Percentiles rank a stretch among this genome's conserved stretches.
phyloP scores from a whole-genome alignment of 129 eudicot genomes.

The Saussurea involucrata region DNA sequence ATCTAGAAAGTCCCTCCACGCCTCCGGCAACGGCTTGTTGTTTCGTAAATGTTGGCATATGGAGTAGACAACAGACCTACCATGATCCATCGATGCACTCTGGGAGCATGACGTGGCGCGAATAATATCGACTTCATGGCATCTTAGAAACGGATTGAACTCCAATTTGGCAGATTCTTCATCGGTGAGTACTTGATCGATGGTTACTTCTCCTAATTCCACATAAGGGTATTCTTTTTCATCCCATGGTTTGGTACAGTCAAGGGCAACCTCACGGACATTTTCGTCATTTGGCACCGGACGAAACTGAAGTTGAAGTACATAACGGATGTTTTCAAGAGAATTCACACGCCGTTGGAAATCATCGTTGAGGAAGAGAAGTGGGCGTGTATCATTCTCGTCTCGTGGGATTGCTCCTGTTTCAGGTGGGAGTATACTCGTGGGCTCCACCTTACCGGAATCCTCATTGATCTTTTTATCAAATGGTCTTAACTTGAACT shows the following conservation, averaged over 20 bases:
- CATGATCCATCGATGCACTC: constrained; percentile 54
- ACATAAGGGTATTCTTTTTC: constrained; percentile 32
- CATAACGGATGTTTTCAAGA: constrained; percentile 21
- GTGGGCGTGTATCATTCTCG: constrained; percentile 39
- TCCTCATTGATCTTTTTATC: constrained; percentile 29
- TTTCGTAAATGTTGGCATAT: constrained; percentile 52
- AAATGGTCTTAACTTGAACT: constrained; percentile 43
- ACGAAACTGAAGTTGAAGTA: constrained; percentile 38
- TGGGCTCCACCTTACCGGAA: constrained; percentile 43
- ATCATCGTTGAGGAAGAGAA: constrained; percentile 35
- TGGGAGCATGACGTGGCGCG: constrained; percentile 49
- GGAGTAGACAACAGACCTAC: constrained; percentile 41
- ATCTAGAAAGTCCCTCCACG: constrained; percentile 42
- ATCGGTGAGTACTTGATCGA: constrained; percentile 18
- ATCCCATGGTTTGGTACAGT: constrained; percentile 52
- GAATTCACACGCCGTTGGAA: constrained; percentile 35
- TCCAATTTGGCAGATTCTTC: constrained; percentile 36
- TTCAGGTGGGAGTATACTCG: constrained; percentile 43
- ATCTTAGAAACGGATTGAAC: constrained; percentile 45
- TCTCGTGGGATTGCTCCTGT: constrained; percentile 53
- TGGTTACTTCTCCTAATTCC: constrained; percentile 38
- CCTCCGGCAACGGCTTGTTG: constrained; percentile 38
- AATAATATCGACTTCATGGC: constrained; percentile 38
- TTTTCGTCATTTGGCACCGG: constrained; percentile 27
- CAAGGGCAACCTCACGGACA: constrained; percentile 33